These are phyloP conservation scores for Pleurotus ostreatus DNA, from an alignment of 768 basidiomycete genomes.

Conservation along the genomic window DNA sequence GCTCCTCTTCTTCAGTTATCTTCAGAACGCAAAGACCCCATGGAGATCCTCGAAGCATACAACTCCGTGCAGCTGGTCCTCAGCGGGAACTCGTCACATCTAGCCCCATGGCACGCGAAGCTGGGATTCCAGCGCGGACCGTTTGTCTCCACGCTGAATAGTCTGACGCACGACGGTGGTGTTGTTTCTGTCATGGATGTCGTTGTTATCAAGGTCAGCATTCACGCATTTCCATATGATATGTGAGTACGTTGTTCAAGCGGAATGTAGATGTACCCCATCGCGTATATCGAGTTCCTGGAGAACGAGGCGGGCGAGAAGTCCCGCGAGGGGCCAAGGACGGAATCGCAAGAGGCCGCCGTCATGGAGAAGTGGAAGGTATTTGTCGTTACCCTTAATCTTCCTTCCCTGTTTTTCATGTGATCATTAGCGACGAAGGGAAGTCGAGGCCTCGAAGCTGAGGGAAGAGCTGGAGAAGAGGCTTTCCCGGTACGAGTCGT, in stretches of 20 bases:
- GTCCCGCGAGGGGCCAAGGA: constrained; percentile 56
- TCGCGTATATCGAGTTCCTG: constrained; percentile 76
- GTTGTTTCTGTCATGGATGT: constrained; percentile 70
- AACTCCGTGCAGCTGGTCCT: constrained; percentile 61
- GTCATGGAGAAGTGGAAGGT: constrained; percentile 73
- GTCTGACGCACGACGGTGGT: constrained; percentile 81
- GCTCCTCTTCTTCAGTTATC: constrained; percentile 44
- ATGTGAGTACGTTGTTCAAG: background rate
- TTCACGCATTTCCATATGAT: too few relatives aligned
- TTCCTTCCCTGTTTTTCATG: background rate
- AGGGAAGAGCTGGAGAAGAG: constrained; percentile 55
- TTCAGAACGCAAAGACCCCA: constrained; percentile 68
- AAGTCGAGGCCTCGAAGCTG: constrained; percentile 55
- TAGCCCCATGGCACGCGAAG: constrained; percentile 85
- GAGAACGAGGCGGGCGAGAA: constrained; percentile 46
- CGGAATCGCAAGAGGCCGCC: constrained; percentile 63
- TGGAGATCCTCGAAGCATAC: constrained; percentile 81
- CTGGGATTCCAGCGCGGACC: constrained; percentile 72
- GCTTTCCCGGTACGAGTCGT: constrained; percentile 47
- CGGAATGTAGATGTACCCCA: constrained; percentile 54
- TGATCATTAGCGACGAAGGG: constrained; percentile 24
- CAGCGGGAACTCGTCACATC: constrained; percentile 80
- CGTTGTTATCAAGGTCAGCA: constrained; percentile 56
- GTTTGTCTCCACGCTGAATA: constrained; percentile 73
- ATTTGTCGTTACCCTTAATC: constrained; percentile 5